Base-by-base conservation (phyloP, 2,329 filamentous ascomycete species). In the Annulohypoxylon truncatum region DNA sequence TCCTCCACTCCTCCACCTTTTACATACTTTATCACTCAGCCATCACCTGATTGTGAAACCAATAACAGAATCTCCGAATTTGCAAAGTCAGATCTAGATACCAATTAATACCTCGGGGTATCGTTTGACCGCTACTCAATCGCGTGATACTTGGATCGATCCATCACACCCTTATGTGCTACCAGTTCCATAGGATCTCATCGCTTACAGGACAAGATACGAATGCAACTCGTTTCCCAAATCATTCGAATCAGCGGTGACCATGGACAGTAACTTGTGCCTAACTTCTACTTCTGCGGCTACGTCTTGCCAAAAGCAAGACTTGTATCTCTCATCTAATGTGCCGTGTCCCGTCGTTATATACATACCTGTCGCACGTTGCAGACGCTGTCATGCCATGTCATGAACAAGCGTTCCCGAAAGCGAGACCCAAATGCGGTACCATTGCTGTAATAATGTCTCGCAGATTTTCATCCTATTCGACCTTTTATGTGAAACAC, bases 81-180 rank as follows among this genome's bases (percentile, higher is more conserved):
- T 54, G 48, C 48, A 2, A 31, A 29, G 52, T 54, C 58, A 55
- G 24, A 48, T 54, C 63, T 31, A 13, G 26, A 35, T 57, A n/a
- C 28, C n/a, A 63, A 67, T 63, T 54, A 60, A 61, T 58, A 51
- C 50, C 38, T 66, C 59, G 56, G 66, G 40, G 51, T 50, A 53
- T 63, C 61, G 54, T 68, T 68, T 66, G 66, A 60, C 66, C 66
- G 66, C 58, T 40, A 68, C 64, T 61, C 58, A 62, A 47, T n/a
- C 46, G 31, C 22, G 31, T 59, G 57, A 55, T 35, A 46, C 20
- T 46, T 59, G 42, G 44, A 50, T 64, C 46, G 44, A 67, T 58
- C 52, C 42, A 66, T 56, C 50, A 60, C 35, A 61, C 42, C 56
- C 38, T 47, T 26, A 57, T 61, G 66, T 69, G 38, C 48, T 53